Evolutionary conservation across 169 alveolate species (phyloP).

Genomic region (Plasmodium relictum): DNA sequence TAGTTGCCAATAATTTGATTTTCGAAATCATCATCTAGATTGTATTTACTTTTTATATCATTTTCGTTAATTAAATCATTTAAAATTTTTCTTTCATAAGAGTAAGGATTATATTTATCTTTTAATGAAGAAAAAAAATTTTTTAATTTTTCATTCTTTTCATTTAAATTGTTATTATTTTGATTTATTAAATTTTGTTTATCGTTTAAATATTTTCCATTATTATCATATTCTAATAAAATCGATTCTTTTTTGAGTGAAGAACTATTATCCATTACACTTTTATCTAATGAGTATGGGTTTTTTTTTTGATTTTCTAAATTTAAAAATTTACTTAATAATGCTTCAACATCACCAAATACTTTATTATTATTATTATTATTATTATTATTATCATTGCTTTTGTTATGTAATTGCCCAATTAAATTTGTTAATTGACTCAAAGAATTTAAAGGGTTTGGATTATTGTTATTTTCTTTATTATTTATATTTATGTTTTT

Average conservation of each 20-base stretch:
- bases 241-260: constrained; percentile 16
- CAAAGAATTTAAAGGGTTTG: background rate
- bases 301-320: constrained; percentile 1
- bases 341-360: constrained; percentile 15
- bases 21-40: constrained; percentile 64
- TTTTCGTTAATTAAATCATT: constrained; percentile 48
- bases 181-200: constrained; percentile 44
- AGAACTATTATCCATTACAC: constrained; percentile 22
- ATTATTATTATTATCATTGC: constrained; percentile 8
- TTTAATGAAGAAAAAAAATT: constrained; percentile 13
- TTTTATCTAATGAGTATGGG: constrained; percentile 53
- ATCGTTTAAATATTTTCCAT: constrained; percentile 13
- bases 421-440: background rate
- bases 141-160: constrained; percentile 37
- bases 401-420: background rate
- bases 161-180: constrained; percentile 30
- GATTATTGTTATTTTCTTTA: background rate
- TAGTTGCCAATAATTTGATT: constrained; percentile 6
- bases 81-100: constrained; percentile 50
- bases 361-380: constrained; percentile 17
- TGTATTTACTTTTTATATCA: constrained; percentile 52
- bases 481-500: constrained; percentile 8
- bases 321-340: constrained; percentile 39
- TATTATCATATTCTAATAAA: constrained; percentile 15
- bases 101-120: constrained; percentile 53